Conservation (phyloP, 179 eudicot species). For the Camellia oleifera region DNA sequence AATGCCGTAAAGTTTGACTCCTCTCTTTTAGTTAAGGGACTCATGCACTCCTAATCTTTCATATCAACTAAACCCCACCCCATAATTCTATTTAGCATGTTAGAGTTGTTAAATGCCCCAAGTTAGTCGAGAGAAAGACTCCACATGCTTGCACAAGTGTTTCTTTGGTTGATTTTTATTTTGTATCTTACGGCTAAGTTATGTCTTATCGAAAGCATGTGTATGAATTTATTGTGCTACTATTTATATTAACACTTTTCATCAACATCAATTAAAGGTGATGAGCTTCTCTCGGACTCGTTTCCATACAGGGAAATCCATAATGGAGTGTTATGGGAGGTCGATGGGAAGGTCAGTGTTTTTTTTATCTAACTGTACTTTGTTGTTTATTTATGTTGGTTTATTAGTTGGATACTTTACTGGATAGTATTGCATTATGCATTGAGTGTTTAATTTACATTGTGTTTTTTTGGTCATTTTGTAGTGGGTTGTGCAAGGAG, state of each 20-base stretch:
- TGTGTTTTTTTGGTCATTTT: neutral
- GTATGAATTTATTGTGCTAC: too few species aligned
- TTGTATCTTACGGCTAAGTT: too few species aligned
- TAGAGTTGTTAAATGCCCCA: neutral
- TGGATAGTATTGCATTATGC: neutral
- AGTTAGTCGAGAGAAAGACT: too few species aligned
- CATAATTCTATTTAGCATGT: neutral
- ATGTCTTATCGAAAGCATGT: too few species aligned
- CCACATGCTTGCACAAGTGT: too few species aligned
- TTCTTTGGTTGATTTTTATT: too few species aligned
- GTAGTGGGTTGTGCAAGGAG: conserved; percentile 75
- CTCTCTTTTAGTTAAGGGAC: neutral
- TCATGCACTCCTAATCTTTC: neutral
- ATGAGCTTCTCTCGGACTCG: conserved; percentile 88
- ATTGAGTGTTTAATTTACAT: neutral
- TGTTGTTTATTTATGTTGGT: neutral
- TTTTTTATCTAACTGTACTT: neutral
- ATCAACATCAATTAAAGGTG: conserved; percentile 40
- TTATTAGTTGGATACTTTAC: neutral
- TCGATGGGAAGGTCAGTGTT: conserved; percentile 62
- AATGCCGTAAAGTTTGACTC: neutral
- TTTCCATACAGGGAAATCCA: conserved; percentile 67
- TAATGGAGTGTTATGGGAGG: conserved; percentile 75
- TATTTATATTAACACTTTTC: neutral
- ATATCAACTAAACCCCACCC: neutral